Conservation (phyloP, 768 basidiomycete species). For the Cystofilobasidium macerans region DNA sequence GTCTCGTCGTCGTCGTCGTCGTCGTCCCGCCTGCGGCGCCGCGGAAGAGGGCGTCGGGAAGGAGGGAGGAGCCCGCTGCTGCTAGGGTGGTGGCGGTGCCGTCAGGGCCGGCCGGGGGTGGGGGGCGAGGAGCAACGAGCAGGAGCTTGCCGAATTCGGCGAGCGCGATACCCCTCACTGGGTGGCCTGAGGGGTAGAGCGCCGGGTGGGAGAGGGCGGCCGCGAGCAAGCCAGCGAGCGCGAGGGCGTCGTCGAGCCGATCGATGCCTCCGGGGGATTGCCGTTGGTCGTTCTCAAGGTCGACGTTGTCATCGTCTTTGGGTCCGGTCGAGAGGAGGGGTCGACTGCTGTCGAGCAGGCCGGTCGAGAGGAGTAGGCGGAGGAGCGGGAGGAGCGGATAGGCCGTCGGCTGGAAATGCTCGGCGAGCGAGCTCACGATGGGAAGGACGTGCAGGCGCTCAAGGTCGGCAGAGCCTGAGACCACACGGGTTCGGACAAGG, state of each 20-base stretch:
- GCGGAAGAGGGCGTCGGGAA: conserved; percentile 39
- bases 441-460: conserved; percentile 46
- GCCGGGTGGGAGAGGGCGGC: not conserved
- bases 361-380: conserved; percentile 51
- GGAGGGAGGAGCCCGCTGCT: too few relatives aligned
- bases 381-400: conserved; percentile 68
- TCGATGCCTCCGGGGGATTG: too few relatives aligned
- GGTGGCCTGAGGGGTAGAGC: conserved; percentile 57
- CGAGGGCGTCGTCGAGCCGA: conserved; percentile 49
- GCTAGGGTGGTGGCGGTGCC: too few relatives aligned
- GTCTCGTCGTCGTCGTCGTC: not conserved
- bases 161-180: conserved; percentile 60
- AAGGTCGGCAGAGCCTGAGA: conserved; percentile 43
- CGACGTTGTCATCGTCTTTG: not conserved
- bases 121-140: conserved; percentile 49
- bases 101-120: conserved; percentile 19
- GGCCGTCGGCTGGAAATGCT: conserved; percentile 52
- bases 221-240: not conserved
- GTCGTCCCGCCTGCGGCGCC: too few relatives aligned
- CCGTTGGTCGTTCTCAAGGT: conserved; percentile 19
- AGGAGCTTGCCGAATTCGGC: conserved; percentile 74
- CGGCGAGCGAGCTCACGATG: conserved; percentile 53
- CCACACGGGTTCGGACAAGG: not conserved
- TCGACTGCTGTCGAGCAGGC: too few relatives aligned
- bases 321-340: conserved; percentile 46